Evolutionary conservation across 441 rosid genomes (phyloP).

Genomic region (Adansonia gregorii): DNA sequence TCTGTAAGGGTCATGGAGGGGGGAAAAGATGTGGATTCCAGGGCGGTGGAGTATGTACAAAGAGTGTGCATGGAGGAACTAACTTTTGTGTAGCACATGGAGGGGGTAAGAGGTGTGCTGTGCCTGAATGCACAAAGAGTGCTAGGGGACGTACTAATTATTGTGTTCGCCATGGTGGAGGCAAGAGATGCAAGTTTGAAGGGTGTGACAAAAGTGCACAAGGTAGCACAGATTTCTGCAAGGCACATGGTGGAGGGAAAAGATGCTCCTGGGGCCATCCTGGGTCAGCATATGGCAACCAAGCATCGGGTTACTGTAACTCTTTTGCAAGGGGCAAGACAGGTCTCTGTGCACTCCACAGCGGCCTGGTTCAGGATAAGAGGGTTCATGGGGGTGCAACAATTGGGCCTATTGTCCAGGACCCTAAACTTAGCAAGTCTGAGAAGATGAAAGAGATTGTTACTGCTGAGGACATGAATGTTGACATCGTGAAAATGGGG

Average conservation of each 20-base stretch:
- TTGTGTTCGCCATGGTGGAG: conserved; percentile 98
- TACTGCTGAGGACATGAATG: conserved; percentile 58
- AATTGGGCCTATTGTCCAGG: conserved; percentile 59
- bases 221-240: conserved; percentile 96
- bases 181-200: conserved; percentile 82
- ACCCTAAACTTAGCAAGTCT: conserved; percentile 42
- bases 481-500: conserved; percentile 49
- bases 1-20: conserved; percentile 98
- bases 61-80: conserved; percentile 99
- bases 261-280: conserved; percentile 94
- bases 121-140: conserved; percentile 88
- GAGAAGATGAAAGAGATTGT: conserved; percentile 60
- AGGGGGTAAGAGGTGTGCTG: conserved; percentile 93
- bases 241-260: conserved; percentile 99
- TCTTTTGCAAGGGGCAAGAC: conserved; percentile 92
- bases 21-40: conserved; percentile 92
- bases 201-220: conserved; percentile 97
- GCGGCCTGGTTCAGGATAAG: conserved; percentile 81
- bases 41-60: conserved; percentile 77
- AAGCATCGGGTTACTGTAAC: conserved; percentile 65
- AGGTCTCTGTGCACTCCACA: conserved; percentile 89
- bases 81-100: conserved; percentile 98
- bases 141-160: conserved; percentile 95
- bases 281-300: conserved; percentile 65
- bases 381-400: conserved; percentile 87